These are phyloP conservation scores for Trypanosoma lewisi DNA, from an alignment of 208 protist species.

Conservation along the genomic window DNA sequence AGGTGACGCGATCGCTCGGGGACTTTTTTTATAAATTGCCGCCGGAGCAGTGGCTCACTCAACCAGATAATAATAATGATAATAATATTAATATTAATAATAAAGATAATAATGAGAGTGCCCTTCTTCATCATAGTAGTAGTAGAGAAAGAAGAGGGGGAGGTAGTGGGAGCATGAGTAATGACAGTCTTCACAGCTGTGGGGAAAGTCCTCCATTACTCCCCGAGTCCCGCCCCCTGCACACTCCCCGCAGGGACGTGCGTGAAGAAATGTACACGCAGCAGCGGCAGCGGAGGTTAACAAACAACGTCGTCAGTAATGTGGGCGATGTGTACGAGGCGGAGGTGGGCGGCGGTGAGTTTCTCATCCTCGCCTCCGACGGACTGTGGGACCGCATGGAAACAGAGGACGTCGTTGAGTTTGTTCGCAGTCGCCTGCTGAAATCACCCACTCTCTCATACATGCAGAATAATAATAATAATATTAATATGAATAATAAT, in stretches of 20 bases:
- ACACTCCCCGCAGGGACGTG: too few relatives aligned
- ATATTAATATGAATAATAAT: too few relatives aligned
- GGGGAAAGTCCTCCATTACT: too few relatives aligned
- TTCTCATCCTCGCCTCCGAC: conserved; percentile 75
- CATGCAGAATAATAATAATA: too few relatives aligned
- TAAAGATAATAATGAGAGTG: too few relatives aligned
- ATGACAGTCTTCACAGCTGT: too few relatives aligned
- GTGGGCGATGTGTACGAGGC: conserved; percentile 71
- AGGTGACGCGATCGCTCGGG: conserved; percentile 71
- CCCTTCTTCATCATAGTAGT: too few relatives aligned
- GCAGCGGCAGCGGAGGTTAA: neutral
- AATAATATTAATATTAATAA: neutral
- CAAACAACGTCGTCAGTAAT: conserved; percentile 64
- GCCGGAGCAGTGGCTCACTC: conserved; percentile 47
- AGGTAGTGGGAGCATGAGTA: neutral
- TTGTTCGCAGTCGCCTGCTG: conserved; percentile 41
- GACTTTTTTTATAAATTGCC: conserved; percentile 54
- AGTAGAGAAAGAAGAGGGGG: neutral
- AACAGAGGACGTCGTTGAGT: conserved; percentile 48
- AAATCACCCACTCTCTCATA: neutral
- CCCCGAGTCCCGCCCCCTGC: too few relatives aligned
- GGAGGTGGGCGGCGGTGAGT: conserved; percentile 52
- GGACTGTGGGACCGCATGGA: conserved; percentile 80
- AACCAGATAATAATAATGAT: neutral
- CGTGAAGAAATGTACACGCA: too few relatives aligned